Conservation (phyloP, 2,329 filamentous ascomycete genomes). For the Alternaria arbusti region DNA sequence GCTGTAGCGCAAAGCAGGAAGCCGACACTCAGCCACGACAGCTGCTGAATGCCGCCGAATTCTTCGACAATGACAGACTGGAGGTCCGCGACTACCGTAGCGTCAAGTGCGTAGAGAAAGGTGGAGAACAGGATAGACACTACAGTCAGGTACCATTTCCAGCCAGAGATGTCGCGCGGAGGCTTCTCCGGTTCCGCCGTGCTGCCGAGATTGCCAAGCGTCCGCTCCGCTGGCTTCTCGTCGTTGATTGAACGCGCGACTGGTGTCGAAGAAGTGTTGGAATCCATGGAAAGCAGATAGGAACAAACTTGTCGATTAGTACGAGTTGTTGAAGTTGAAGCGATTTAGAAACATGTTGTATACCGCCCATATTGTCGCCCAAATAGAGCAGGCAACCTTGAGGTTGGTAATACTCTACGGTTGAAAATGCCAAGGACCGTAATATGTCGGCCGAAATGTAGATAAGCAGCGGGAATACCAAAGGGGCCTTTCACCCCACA, state of each 20-base stretch:
- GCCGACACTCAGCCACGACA: constrained; percentile 24
- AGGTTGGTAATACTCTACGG: too few relatives aligned
- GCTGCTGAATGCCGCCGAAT: constrained; percentile 15
- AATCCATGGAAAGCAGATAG: background rate
- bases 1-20: constrained; percentile 1
- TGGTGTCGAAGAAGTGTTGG: background rate
- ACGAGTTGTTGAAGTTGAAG: too few relatives aligned
- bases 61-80: constrained; percentile 18
- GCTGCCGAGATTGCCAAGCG: background rate
- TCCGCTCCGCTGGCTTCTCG: background rate
- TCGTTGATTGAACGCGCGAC: background rate
- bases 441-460: too few relatives aligned
- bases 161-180: background rate
- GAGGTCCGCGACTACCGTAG: constrained; percentile 37
- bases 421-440: too few relatives aligned
- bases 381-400: too few relatives aligned
- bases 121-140: constrained; percentile 1
- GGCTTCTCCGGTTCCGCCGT: background rate
- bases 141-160: constrained; percentile 10
- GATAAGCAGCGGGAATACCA: too few relatives aligned
- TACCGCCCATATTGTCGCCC: too few relatives aligned
- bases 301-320: background rate
- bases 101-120: constrained; percentile 39
- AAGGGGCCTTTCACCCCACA: too few relatives aligned
- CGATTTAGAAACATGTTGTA: too few relatives aligned